Evolutionary conservation across 2,329 filamentous ascomycete genomes (phyloP), one percentile per base, ranked within the genome.

Genomic region (Aspergillus tanneri): DNA sequence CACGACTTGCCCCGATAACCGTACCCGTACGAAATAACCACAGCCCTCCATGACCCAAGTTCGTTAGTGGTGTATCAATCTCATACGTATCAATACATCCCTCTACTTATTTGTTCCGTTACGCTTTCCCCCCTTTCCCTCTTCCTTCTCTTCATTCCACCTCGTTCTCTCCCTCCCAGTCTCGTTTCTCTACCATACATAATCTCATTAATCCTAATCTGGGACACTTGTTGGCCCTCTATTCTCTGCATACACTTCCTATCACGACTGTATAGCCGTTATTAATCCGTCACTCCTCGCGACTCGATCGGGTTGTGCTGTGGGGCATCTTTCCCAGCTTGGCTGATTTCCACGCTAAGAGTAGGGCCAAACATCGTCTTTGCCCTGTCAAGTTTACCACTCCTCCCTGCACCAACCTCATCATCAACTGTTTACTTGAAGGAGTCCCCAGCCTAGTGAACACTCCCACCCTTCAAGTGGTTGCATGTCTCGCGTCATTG

Each of bases 321-420:
- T 70, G 69, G 69, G 68, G 67, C 65, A 59, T 57, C 60, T 55
- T 58, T 60, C 59, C 61, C 62, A 57, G 59, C 56, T 50, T 57
- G 50, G 50, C 49, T 58, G 56, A 60, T 64, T 67, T 68, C 62
- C 66, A 63, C 69, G 68, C 69, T 70, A 71, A 61, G 57, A 60
- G 50, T 65, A 68, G 65, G 65, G 66, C 68, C 68, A 71, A 70
- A 71, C 66, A 71, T 67, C 62, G 53, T 60, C 66, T 65, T 49
- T 66, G 64, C 66, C 61, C 63, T 66, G 62, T 65, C 60, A 60
- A 64, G 53, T 64, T 65, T 47, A 60, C 62, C 60, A 62, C 59
- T 58, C 60, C 61, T 51, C 53, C 51, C 54, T 53, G 28, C 54
- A 51, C 45, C 43, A 42, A 43, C 41, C 47, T 47, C 54, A 43